Percentiles rank a stretch among this genome's conserved stretches.
Conservation (phyloP, 2,329 filamentous ascomycete species). For the Sarocladium brachiariae region DNA sequence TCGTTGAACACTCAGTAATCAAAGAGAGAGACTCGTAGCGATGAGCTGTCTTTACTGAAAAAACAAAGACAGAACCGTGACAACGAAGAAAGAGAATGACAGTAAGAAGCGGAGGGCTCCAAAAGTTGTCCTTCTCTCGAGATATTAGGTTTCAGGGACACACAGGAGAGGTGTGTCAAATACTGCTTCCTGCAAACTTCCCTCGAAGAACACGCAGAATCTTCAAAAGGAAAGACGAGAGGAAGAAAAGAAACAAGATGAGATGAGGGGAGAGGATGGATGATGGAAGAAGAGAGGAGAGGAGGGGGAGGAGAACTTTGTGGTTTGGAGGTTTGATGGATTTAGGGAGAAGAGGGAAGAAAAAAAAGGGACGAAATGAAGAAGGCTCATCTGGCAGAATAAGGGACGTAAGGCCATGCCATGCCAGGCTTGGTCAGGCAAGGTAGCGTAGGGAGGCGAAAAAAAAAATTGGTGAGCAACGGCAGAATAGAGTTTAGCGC, state of each 20-base stretch:
- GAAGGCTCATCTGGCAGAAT: not conserved
- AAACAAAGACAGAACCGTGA: constrained; percentile 24
- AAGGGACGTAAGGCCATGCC: not conserved
- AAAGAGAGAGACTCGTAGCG: constrained; percentile 16
- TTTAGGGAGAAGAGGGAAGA: constrained; percentile 12
- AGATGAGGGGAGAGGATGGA: constrained; percentile 13
- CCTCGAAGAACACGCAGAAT: constrained; percentile 36
- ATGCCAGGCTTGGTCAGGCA: not conserved
- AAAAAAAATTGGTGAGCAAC: constrained; percentile 13
- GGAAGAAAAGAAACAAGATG: constrained; percentile 20
- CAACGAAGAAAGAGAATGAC: constrained; percentile 21
- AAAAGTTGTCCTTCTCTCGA: constrained; percentile 21
- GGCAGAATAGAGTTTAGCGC: constrained; percentile 11
- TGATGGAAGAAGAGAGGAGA: constrained; percentile 21
- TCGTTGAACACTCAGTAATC: constrained; percentile 16
- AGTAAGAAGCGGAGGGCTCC: constrained; percentile 12
- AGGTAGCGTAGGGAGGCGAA: constrained; percentile 12
- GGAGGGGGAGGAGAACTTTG: constrained; percentile 24
- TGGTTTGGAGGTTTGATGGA: constrained; percentile 20
- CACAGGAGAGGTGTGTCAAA: constrained; percentile 11
- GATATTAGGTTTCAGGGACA: constrained; percentile 21
- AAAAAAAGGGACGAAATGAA: constrained; percentile 9
- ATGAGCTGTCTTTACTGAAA: constrained; percentile 14
- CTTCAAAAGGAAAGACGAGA: constrained; percentile 41
- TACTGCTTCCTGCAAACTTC: constrained; percentile 13